Percentiles rank a stretch among this genome's conserved stretches.
phyloP scores from a whole-genome alignment of 345 rosid genomes.

The Salix udensis region DNA sequence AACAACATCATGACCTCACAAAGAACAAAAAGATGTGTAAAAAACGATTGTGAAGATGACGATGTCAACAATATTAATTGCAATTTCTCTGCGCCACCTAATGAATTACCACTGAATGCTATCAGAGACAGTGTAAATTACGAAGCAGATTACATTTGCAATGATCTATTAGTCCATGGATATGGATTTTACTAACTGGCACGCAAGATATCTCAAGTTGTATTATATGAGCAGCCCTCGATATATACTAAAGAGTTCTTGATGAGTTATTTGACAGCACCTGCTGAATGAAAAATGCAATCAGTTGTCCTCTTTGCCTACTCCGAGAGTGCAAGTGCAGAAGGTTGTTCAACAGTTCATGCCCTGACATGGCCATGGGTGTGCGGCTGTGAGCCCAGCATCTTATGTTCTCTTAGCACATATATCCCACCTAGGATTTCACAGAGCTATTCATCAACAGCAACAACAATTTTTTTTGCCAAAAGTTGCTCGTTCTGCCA shows the following conservation, averaged over 20 bases:
- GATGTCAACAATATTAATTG: neutral
- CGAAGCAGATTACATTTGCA: neutral
- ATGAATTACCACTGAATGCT: neutral
- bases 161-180: neutral
- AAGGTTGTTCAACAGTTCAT: neutral
- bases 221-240: neutral
- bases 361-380: neutral
- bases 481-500: no score
- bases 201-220: neutral
- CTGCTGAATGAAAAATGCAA: neutral
- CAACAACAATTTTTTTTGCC: neutral
- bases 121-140: neutral
- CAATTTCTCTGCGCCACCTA: neutral
- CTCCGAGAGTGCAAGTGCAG: neutral
- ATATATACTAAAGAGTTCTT: neutral
- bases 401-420: neutral
- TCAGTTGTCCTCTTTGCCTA: neutral
- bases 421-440: neutral
- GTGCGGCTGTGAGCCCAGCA: neutral
- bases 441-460: neutral
- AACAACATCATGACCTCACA: neutral
- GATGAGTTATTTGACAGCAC: neutral
- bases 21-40: neutral
- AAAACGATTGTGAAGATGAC: neutral
- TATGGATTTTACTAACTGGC: neutral